Conservation (phyloP, 768 basidiomycete genomes). For the Tricholoma bakamatsutake region DNA sequence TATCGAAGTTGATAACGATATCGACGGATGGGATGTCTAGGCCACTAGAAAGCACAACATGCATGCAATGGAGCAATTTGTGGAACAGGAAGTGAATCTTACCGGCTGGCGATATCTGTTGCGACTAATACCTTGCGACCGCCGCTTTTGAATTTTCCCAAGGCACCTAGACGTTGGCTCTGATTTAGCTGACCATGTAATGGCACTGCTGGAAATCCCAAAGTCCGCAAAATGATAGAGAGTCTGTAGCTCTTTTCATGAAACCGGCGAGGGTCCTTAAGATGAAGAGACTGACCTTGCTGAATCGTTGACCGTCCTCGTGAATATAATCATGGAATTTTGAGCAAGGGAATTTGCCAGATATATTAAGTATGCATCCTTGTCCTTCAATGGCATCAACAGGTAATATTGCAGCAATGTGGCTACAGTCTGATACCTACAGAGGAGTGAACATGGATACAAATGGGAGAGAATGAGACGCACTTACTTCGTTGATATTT, state of each 20-base stretch:
- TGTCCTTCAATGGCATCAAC: constrained; percentile 85
- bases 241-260: constrained; percentile 39
- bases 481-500: constrained; percentile 86
- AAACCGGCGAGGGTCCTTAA: background rate
- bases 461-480: constrained; percentile 1
- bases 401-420: constrained; percentile 95
- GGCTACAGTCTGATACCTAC: constrained; percentile 93
- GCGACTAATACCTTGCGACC: constrained; percentile 89
- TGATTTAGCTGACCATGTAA: constrained; percentile 94
- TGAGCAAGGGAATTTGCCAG: constrained; percentile 84
- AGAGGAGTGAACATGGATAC: constrained; percentile 5
- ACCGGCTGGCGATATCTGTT: constrained; percentile 94
- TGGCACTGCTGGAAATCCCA: constrained; percentile 94
- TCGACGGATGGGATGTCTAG: constrained; percentile 96
- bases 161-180: constrained; percentile 86
- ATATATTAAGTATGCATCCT: constrained; percentile 88
- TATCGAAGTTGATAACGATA: constrained; percentile 95
- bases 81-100: constrained; percentile 20
- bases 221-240: constrained; percentile 80
- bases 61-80: background rate
- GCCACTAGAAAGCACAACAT: constrained; percentile 44
- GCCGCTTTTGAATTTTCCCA: constrained; percentile 94
- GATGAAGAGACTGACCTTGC: constrained; percentile 47
- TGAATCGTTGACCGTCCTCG: constrained; percentile 91
- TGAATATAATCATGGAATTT: constrained; percentile 95